Conservation (phyloP, 441 rosid species). For the Syzygium malaccense region DNA sequence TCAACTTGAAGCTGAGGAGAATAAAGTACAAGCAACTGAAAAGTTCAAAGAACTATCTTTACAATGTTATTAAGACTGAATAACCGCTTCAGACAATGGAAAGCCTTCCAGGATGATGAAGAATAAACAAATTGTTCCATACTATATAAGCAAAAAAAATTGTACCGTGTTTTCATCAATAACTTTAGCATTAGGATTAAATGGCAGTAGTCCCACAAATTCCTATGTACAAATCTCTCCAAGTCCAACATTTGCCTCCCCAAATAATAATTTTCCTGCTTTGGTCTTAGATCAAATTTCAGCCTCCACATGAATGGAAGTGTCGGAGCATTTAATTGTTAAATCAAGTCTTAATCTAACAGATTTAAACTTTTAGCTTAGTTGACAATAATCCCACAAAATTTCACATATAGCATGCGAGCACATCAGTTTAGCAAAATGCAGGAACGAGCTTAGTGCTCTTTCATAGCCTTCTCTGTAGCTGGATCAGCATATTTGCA, state of each 20-base stretch:
- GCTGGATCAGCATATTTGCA: background rate
- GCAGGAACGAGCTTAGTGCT: background rate
- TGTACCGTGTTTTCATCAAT: background rate
- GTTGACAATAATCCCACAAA: background rate
- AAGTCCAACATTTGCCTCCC: background rate
- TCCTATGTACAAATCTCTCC: background rate
- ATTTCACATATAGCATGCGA: background rate
- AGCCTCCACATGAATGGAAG: background rate
- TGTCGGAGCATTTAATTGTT: background rate
- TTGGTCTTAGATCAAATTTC: background rate
- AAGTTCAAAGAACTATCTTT: background rate
- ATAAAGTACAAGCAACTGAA: background rate
- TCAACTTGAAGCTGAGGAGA: background rate
- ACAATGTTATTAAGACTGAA: background rate
- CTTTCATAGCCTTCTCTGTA: background rate
- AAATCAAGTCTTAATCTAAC: background rate
- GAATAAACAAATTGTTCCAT: background rate
- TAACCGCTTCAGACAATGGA: background rate
- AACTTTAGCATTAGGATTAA: background rate
- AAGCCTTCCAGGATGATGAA: background rate
- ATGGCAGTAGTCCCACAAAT: background rate
- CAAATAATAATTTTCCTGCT: background rate
- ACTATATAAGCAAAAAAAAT: background rate
- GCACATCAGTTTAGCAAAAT: background rate
- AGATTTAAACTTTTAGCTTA: background rate